Evolutionary conservation across 139 green algal genomes (phyloP), one percentile per base, ranked within the genome.

Genomic region (Medakamo hakoo): DNA sequence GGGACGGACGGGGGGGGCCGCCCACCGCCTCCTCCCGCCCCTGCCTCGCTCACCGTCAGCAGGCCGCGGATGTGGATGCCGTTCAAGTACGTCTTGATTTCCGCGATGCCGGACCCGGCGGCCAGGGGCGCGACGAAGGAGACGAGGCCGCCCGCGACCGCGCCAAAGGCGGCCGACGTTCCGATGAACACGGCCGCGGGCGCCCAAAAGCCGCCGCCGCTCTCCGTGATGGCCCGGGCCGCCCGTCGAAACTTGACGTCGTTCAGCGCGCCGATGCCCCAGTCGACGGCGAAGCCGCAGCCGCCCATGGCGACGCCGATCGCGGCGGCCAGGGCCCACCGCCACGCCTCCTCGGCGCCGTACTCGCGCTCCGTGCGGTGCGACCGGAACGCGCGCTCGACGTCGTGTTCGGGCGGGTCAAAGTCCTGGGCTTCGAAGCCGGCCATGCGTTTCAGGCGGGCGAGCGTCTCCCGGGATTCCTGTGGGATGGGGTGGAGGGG

Each of bases 31-130:
- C 16, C 40, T 52, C 40, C 16, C 40, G 9, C 40, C 16, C 40
- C 16, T 9, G 9, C 40, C 16, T 52, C 40, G 9, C 40, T 52
- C 40, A 52, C 40, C 48, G 74, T 75, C 27, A 86, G 67, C 59
- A 88, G 69, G 1, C 78, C 78, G 22, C 60, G 65, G 52, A 88
- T 72, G 66, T 84, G 76, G 32, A 91, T 70, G 66, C 84, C 84
- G 56, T 91, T 91, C 2, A 91, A 71, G 72, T 91, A 91, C 23
- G 74, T 81, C 57, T 86, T 86, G 63, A 91, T 77, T 60, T 91
- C 84, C 0, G 84, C 78, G 63, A 91, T 86, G 58, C 84, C 84
- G 55, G 67, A 80, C 49, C 82, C 84, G 1, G 80, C 84, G 0
- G 82, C 82, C 64, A 85, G 63, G 3, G 82, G 84, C 21, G 78